Percentiles rank a stretch among this genome's conserved stretches.
phyloP scores from a whole-genome alignment of 169 alveolate genomes.

The Plasmodium blacklocki region DNA sequence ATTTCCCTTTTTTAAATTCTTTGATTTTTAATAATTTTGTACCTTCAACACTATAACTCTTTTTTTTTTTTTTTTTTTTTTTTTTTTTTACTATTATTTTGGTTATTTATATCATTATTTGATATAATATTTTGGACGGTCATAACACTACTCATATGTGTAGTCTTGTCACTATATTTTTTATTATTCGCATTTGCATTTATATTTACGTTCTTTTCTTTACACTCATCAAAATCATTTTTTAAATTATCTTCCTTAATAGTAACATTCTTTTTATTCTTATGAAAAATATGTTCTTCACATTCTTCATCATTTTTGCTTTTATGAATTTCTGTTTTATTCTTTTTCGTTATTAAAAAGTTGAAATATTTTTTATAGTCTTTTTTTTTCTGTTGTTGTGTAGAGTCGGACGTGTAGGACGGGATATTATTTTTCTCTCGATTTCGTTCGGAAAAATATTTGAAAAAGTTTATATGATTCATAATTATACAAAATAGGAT shows the following conservation, averaged over 20 bases:
- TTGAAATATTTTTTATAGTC: conserved; percentile 38
- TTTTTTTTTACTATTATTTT: conserved; percentile 17
- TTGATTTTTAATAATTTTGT: conserved; percentile 42
- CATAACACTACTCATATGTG: not conserved
- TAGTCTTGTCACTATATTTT: not conserved
- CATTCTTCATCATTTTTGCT: not conserved
- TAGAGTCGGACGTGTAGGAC: conserved; percentile 10
- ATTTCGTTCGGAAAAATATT: conserved; percentile 52
- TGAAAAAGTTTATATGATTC: conserved; percentile 49
- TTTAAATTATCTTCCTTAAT: not conserved
- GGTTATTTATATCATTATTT: not conserved
- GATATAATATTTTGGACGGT: not conserved
- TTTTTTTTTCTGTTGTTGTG: conserved; percentile 40
- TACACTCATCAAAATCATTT: not conserved
- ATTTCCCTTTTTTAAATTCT: conserved; percentile 21
- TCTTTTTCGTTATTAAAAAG: conserved; percentile 40
- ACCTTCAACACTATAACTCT: conserved; percentile 17
- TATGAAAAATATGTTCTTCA: not conserved
- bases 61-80: conserved; percentile 27
- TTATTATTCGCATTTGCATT: not conserved
- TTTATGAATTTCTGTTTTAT: conserved; percentile 16
- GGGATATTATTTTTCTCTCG: conserved; percentile 26
- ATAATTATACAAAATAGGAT: conserved; percentile 1
- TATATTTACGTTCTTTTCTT: not conserved
- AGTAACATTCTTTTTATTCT: not conserved